Evolutionary conservation across 257 asterid genomes (phyloP), one percentile per base, ranked within the genome.

Genomic region (Scutellaria barbata): DNA sequence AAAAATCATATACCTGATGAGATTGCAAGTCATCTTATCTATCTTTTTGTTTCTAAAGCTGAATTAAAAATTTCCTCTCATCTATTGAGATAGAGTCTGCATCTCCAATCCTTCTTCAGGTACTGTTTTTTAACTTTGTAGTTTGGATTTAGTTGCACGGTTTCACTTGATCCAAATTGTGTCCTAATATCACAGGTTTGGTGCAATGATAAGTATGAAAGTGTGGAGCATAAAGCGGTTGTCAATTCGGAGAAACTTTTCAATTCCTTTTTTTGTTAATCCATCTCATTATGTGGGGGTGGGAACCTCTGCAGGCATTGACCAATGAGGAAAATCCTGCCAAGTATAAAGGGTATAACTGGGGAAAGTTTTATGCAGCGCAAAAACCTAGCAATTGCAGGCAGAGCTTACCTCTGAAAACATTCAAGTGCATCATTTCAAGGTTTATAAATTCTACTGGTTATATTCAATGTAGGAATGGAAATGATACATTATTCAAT

Each of bases 281-380:
- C 82, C 82, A 11, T 45, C 79, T 14, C 82, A 73, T 69, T 5
- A 68, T 65, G 68, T 76, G 1, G 60, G 71, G 79, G 82, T 78
- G 0, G 76, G n/a, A 73, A 17, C 78, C 82, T 10, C 18, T 77
- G 16, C 50, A 60, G 11, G 79, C 73, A 73, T 39, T 73, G 39
- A 71, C 56, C 54, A 39, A 16, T 35, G 51, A 63, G 61, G 25
- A 61, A 17, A 79, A 62, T 12, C 76, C 76, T 4, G 45, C 75
- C 40, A 73, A 14, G 41, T 67, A 72, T 57, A 77, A 56, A 12
- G 76, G 69, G 0, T 78, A 73, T 42, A 78, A 68, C 35, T 73
- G 79, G 76, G 79, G 79, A 18, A 73, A 73, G 63, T 78, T 54
- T 30, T n/a, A 45, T 1, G 69, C 30, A 14, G 56, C 76, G 14